phyloP scores from a whole-genome alignment of 1,139 yeast genomes.

The Geotrichum restrictum region DNA sequence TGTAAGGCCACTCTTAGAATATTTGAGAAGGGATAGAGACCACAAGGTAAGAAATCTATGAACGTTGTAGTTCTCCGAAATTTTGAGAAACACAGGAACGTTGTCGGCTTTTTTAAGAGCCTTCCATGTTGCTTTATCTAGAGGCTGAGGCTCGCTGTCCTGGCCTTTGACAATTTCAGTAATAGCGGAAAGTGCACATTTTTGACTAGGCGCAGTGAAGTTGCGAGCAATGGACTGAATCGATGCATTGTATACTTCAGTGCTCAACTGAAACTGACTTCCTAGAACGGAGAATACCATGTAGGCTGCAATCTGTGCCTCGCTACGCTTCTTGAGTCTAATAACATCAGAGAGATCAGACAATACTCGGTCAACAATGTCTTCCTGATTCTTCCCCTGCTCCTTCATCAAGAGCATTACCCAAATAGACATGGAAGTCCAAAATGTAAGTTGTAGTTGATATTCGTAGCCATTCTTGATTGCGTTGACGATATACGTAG shows the following conservation, averaged over 20 bases:
- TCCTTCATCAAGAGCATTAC: conserved; percentile 51
- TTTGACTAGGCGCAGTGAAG: conserved; percentile 39
- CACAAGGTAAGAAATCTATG: conserved; percentile 34
- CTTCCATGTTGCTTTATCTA: conserved; percentile 28
- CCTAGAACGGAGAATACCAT: conserved; percentile 75
- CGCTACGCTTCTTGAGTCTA: conserved; percentile 43
- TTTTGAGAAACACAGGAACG: conserved; percentile 23
- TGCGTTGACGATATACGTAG: conserved; percentile 53
- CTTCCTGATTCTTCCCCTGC: conserved; percentile 32
- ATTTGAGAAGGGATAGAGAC: conserved; percentile 28
- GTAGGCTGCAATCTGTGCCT: conserved; percentile 77
- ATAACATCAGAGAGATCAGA: conserved; percentile 41
- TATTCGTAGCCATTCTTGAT: conserved; percentile 44
- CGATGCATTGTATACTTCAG: conserved; percentile 62
- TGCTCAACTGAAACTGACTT: conserved; percentile 64
- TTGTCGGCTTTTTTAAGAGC: conserved; percentile 24
- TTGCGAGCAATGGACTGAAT: conserved; percentile 59
- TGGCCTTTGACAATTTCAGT: conserved; percentile 36
- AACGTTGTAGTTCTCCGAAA: conserved; percentile 33
- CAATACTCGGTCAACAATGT: conserved; percentile 46
- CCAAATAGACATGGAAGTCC: conserved; percentile 71
- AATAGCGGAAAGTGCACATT: conserved; percentile 40
- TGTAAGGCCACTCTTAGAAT: conserved; percentile 28
- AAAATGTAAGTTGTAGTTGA: conserved; percentile 71
- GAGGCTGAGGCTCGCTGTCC: conserved; percentile 25